Conservation (phyloP, 2,329 filamentous ascomycete species). For the Orbilia brochopaga region DNA sequence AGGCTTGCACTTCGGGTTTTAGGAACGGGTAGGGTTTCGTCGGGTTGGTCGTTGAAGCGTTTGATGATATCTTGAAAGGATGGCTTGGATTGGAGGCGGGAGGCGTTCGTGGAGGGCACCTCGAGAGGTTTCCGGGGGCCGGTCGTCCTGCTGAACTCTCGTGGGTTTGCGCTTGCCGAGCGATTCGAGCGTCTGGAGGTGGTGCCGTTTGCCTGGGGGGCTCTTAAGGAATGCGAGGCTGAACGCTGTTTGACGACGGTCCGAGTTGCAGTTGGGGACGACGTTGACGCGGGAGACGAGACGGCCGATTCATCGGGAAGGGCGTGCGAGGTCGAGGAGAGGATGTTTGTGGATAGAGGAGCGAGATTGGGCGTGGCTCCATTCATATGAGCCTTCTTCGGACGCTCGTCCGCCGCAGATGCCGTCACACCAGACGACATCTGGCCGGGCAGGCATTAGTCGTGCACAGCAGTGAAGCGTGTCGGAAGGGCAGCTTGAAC, state of each 20-base stretch:
- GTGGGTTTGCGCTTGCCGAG: slow-evolving; percentile 43
- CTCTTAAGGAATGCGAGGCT: slow-evolving; percentile 28
- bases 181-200: slow-evolving; percentile 29
- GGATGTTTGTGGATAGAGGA: slow-evolving; percentile 33
- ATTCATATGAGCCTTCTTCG: slow-evolving; percentile 36
- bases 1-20: slow-evolving; percentile 44
- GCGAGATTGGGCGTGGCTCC: slow-evolving; percentile 22
- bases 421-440: slow-evolving; percentile 51
- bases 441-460: slow-evolving; percentile 49
- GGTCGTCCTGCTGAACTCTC: slow-evolving; percentile 36
- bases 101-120: slow-evolving; percentile 21
- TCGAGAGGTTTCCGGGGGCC: slow-evolving; percentile 39
- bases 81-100: slow-evolving; percentile 39
- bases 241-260: slow-evolving; percentile 40
- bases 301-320: slow-evolving; percentile 33
- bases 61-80: slow-evolving; percentile 49
- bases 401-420: slow-evolving; percentile 48
- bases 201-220: slow-evolving; percentile 26
- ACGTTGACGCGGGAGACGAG: slow-evolving; percentile 17
- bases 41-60: slow-evolving; percentile 46
- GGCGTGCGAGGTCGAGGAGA: slow-evolving; percentile 15
- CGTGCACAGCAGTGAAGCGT: slow-evolving; percentile 47
- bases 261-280: slow-evolving; percentile 18
- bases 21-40: slow-evolving; percentile 40
- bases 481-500: slow-evolving; percentile 43